Evolutionary conservation across 2,329 filamentous ascomycete genomes (phyloP).

Genomic region (Paracorniculantispora psalliotae): DNA sequence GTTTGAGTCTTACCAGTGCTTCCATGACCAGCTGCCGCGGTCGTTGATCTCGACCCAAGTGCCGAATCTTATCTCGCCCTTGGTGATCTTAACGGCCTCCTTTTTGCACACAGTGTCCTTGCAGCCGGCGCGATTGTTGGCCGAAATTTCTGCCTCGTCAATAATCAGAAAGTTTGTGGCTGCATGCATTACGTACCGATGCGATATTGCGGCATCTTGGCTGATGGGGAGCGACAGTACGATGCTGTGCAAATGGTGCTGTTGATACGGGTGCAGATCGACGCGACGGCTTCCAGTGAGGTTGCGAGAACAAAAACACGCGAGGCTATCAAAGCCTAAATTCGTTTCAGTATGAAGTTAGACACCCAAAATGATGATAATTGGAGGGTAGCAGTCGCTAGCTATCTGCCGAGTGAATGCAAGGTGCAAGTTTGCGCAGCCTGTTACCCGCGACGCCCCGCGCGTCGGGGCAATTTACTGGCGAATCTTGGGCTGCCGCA

Average conservation of each 20-base stretch:
- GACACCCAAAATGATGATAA: too few species aligned
- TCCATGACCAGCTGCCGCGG: slow-evolving; percentile 67
- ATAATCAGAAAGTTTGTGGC: background rate
- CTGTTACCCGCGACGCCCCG: background rate
- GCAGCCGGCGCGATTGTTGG: slow-evolving; percentile 69
- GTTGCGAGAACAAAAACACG: background rate
- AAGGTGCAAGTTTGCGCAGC: slow-evolving; percentile 1
- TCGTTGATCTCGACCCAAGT: slow-evolving; percentile 61
- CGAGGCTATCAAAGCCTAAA: background rate
- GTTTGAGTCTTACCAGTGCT: slow-evolving; percentile 69
- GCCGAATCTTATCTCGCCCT: slow-evolving; percentile 75
- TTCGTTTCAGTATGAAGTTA: too few species aligned
- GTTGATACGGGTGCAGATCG: background rate
- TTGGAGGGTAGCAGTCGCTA: too few species aligned
- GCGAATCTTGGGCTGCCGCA: background rate
- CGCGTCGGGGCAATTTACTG: background rate
- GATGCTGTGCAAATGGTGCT: background rate
- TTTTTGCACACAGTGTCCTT: slow-evolving; percentile 70
- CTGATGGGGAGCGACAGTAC: background rate
- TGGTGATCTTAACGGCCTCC: slow-evolving; percentile 62
- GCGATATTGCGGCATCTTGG: slow-evolving; percentile 42
- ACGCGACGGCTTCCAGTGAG: background rate
- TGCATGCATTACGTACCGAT: slow-evolving; percentile 35
- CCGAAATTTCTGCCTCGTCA: slow-evolving; percentile 58
- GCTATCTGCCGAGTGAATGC: background rate